These are phyloP conservation scores for Geotrichum histeridarum DNA, from an alignment of 1,139 yeast species.

Conservation along the genomic window DNA sequence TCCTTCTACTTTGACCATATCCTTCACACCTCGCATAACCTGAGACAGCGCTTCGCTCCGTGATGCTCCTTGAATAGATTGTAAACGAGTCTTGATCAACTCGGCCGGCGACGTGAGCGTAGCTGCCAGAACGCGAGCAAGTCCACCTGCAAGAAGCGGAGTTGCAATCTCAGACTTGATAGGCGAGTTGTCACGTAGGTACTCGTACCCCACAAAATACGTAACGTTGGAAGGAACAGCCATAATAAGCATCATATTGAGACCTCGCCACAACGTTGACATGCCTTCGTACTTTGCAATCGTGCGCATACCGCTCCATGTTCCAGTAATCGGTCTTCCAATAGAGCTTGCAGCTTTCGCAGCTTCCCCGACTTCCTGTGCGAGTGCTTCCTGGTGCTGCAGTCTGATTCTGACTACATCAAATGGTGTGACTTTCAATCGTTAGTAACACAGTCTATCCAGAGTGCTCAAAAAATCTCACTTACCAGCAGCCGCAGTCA, in stretches of 20 bases:
- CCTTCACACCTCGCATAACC: slow-evolving; percentile 49
- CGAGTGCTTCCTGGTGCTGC: slow-evolving; percentile 66
- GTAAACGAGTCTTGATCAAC: slow-evolving; percentile 77
- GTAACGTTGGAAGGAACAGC: slow-evolving; percentile 90
- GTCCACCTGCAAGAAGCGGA: slow-evolving; percentile 78
- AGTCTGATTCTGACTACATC: slow-evolving; percentile 87
- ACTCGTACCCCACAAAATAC: slow-evolving; percentile 89
- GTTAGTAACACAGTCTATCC: background rate
- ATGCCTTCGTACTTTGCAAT: slow-evolving; percentile 71
- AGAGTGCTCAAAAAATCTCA: background rate
- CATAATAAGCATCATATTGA: slow-evolving; percentile 79
- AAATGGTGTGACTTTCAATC: slow-evolving; percentile 65
- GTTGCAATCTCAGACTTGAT: slow-evolving; percentile 50
- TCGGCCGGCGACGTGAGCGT: slow-evolving; percentile 83
- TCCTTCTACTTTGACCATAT: slow-evolving; percentile 55
- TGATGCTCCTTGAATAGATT: slow-evolving; percentile 50
- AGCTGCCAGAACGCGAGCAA: slow-evolving; percentile 80
- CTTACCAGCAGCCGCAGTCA: slow-evolving; percentile 57
- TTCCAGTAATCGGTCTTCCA: slow-evolving; percentile 43
- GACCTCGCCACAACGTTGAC: slow-evolving; percentile 80
- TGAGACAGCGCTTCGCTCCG: slow-evolving; percentile 35
- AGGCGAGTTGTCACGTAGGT: slow-evolving; percentile 70
- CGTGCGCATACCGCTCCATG: slow-evolving; percentile 64
- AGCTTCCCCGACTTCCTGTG: slow-evolving; percentile 19
- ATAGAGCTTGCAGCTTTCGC: background rate